Evolutionary conservation across 257 asterid genomes (phyloP).

Genomic region (Ajuga chamaepitys): DNA sequence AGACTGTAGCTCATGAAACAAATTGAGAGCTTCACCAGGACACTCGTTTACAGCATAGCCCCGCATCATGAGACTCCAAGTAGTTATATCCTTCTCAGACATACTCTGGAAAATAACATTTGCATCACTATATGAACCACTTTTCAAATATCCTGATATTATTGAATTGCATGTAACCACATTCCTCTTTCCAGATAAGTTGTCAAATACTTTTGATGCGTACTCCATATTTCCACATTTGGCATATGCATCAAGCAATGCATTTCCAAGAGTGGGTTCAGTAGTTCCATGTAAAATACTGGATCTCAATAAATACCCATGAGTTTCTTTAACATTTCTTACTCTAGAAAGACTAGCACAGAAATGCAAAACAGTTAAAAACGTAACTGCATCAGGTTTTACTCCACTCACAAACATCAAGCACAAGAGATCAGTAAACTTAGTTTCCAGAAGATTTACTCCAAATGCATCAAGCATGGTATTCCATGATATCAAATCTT

Average conservation of each 20-base stretch:
- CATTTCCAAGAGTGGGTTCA: constrained; percentile 58
- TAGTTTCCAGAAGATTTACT: constrained; percentile 30
- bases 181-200: constrained; percentile 43
- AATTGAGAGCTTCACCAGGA: constrained; percentile 45
- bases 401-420: constrained; percentile 46
- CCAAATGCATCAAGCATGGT: constrained; percentile 64
- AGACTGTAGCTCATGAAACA: constrained; percentile 45
- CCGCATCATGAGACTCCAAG: constrained; percentile 71
- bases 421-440: constrained; percentile 39
- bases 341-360: constrained; percentile 29
- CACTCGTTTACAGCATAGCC: constrained; percentile 51
- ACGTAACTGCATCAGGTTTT: constrained; percentile 58
- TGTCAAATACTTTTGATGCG: constrained; percentile 44
- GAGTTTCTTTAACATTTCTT: constrained; percentile 60
- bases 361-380: constrained; percentile 42
- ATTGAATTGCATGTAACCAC: constrained; percentile 56
- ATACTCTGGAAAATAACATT: constrained; percentile 38
- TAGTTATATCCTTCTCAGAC: constrained; percentile 52
- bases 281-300: constrained; percentile 24
- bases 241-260: constrained; percentile 78
- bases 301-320: constrained; percentile 52
- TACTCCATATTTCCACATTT: too few relatives aligned
- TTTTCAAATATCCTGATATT: constrained; percentile 48
- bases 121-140: constrained; percentile 42
- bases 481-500: constrained; percentile 79